Percentiles rank a stretch among this genome's conserved stretches.
Conservation (phyloP, 805 yeast genomes). For the Wickerhamomyces subpelliculosus region DNA sequence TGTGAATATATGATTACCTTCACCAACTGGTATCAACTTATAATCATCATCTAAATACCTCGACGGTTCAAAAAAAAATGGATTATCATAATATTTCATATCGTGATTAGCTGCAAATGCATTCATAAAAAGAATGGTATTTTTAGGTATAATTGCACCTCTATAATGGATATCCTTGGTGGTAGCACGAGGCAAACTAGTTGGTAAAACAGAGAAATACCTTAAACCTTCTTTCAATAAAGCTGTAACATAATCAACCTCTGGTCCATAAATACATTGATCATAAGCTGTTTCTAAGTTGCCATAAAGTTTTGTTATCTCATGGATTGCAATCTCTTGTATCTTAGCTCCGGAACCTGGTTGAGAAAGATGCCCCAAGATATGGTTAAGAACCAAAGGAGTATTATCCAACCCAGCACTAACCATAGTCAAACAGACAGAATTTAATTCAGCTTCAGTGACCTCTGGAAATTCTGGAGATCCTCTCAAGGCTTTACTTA, state of each 20-base stretch:
- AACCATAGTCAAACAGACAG: conserved; percentile 67
- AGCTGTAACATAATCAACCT: conserved; percentile 48
- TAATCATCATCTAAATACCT: conserved; percentile 38
- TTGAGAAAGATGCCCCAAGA: conserved; percentile 52
- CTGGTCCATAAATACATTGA: conserved; percentile 20
- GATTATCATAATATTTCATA: conserved; percentile 29
- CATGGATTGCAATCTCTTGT: conserved; percentile 37
- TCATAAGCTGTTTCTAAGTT: conserved; percentile 29
- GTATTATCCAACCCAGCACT: conserved; percentile 77
- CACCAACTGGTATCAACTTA: conserved; percentile 5
- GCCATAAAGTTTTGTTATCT: conserved; percentile 30
- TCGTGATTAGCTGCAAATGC: conserved; percentile 71
- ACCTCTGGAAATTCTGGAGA: conserved; percentile 15
- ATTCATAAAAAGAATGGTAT: conserved; percentile 57
- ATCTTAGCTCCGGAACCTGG: conserved; percentile 29
- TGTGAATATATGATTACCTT: conserved; percentile 32
- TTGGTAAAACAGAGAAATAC: conserved; percentile 57
- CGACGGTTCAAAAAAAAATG: conserved; percentile 44
- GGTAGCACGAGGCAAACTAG: conserved; percentile 57
- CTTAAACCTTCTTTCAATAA: conserved; percentile 58
- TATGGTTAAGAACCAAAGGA: conserved; percentile 53
- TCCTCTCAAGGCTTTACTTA: conserved; percentile 21
- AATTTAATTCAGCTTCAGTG: conserved; percentile 37
- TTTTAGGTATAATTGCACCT: conserved; percentile 41
- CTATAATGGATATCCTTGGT: conserved; percentile 41